Evolutionary conservation across 495 filamentous ascomycete species (phyloP).

Genomic region (Xylaria longipes): DNA sequence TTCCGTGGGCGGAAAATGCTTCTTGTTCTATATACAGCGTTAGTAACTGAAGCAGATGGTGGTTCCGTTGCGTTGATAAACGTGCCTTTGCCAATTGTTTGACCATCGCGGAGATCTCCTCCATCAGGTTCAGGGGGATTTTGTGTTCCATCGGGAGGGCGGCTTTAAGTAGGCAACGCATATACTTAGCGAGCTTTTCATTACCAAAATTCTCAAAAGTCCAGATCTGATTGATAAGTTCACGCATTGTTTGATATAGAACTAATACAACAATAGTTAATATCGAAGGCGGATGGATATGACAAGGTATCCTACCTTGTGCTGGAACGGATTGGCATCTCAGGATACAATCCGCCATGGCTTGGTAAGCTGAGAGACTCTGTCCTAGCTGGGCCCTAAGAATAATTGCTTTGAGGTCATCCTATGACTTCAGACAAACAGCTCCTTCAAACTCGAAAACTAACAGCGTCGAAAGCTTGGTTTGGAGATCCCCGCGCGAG

Average conservation of each 20-base stretch:
- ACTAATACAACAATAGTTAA: conserved; percentile 37
- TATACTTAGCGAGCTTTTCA: conserved; percentile 68
- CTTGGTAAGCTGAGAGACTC: conserved; percentile 48
- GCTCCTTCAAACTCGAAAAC: conserved; percentile 81
- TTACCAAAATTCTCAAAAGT: conserved; percentile 56
- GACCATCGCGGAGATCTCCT: conserved; percentile 61
- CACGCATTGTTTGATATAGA: conserved; percentile 59
- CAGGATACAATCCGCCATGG: conserved; percentile 68
- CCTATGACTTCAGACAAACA: conserved; percentile 69
- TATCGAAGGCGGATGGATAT: neutral
- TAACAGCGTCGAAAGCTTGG: conserved; percentile 68
- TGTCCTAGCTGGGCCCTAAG: conserved; percentile 54
- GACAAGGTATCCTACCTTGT: conserved; percentile 44
- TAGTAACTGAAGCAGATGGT: neutral
- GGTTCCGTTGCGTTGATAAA: neutral
- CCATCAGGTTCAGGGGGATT: conserved; percentile 60
- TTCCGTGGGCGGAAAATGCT: conserved; percentile 70
- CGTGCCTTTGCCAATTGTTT: conserved; percentile 50
- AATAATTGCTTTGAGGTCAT: conserved; percentile 66
- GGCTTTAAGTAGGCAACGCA: conserved; percentile 73
- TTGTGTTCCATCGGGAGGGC: conserved; percentile 56
- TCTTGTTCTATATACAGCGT: conserved; percentile 44
- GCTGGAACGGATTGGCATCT: conserved; percentile 57
- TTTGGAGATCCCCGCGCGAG: conserved; percentile 57
- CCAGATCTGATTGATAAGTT: conserved; percentile 70